phyloP scores from a whole-genome alignment of 1,284 basidiomycete genomes.

The Sporisorium scitamineum region DNA sequence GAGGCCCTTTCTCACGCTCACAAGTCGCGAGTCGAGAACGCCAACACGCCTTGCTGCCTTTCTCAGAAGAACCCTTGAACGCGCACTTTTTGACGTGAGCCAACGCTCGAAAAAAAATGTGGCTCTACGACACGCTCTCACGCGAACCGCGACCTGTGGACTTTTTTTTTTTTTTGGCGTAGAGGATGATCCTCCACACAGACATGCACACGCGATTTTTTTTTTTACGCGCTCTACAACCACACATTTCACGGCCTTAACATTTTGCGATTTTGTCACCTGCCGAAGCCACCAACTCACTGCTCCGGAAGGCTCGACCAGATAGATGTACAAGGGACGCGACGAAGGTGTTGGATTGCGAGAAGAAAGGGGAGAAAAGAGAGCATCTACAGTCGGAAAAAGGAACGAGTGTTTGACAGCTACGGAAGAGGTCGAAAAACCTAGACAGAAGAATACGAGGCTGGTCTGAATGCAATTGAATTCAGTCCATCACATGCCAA shows the following conservation, averaged over 20 bases:
- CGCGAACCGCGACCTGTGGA: constrained; percentile 47
- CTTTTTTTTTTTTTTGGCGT: constrained; percentile 8
- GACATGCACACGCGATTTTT: not conserved
- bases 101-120: constrained; percentile 15
- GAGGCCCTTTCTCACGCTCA: not conserved
- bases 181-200: constrained; percentile 42
- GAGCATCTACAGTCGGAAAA: not conserved
- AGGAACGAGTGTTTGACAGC: not conserved
- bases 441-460: not conserved
- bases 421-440: not conserved
- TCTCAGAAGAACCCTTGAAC: constrained; percentile 1
- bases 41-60: constrained; percentile 8
- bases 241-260: not conserved
- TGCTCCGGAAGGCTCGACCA: not conserved
- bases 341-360: not conserved
- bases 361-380: not conserved
- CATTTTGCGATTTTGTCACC: not conserved
- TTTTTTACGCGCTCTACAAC: constrained; percentile 4
- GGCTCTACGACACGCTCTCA: constrained; percentile 22
- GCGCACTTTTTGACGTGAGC: constrained; percentile 36
- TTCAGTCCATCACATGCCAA: not conserved
- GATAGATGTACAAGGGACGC: not conserved
- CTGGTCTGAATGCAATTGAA: not conserved
- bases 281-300: not conserved
- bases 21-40: constrained; percentile 12